Percentiles rank a stretch among this genome's conserved stretches.
phyloP scores from a whole-genome alignment of 257 asterid species.

The Solanum clarkiae region DNA sequence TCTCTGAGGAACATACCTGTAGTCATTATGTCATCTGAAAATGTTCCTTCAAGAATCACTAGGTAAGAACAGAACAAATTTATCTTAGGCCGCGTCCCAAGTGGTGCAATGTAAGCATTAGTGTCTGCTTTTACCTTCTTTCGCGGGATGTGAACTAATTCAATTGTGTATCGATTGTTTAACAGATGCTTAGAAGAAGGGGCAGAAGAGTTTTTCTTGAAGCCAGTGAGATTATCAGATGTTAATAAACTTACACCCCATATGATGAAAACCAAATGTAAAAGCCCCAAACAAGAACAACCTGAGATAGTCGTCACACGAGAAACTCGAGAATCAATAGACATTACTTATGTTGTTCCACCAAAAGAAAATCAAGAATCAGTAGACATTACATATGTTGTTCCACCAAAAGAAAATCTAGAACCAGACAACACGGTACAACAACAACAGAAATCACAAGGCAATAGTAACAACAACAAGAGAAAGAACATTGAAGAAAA shows the following conservation, averaged over 20 bases:
- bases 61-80: not conserved
- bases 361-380: not conserved
- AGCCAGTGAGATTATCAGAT: constrained; percentile 19
- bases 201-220: constrained; percentile 22
- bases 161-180: not conserved
- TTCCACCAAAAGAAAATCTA: not conserved
- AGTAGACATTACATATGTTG: not conserved
- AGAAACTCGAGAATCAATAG: not conserved
- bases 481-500: constrained; percentile 23
- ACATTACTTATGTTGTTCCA: not conserved
- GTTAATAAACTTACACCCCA: constrained; percentile 21
- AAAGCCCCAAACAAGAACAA: not conserved
- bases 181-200: constrained; percentile 29
- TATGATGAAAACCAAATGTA: constrained; percentile 8
- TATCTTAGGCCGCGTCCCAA: too few species aligned
- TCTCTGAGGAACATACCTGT: constrained; percentile 13
- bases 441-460: not conserved
- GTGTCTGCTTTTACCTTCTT: too few species aligned
- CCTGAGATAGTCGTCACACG: not conserved
- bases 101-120: too few species aligned
- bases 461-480: constrained; percentile 1
- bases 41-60: constrained; percentile 10
- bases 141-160: not conserved
- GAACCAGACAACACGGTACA: not conserved
- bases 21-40: constrained; percentile 15